Conservation (phyloP, 805 yeast species). For the Yarrowia divulgata region DNA sequence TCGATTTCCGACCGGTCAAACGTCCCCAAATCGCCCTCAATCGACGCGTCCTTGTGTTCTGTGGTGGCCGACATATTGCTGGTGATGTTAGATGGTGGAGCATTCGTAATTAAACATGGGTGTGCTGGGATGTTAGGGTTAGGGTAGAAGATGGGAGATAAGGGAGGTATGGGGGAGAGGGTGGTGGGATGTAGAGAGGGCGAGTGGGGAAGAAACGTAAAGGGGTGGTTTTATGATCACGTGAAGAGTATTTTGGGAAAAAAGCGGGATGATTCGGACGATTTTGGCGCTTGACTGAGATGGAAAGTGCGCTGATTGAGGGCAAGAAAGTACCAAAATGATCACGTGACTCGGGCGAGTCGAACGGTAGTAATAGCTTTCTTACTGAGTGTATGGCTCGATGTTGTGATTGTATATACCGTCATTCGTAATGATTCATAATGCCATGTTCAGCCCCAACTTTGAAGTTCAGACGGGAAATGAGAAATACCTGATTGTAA, state of each 20-base stretch:
- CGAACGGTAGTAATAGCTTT: not conserved
- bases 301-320: not conserved
- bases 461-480: not conserved
- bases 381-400: no score
- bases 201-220: not conserved
- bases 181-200: not conserved
- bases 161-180: not conserved
- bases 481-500: no score
- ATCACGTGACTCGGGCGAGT: not conserved
- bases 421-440: no score
- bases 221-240: not conserved
- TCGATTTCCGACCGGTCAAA: constrained; percentile 1
- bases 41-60: not conserved
- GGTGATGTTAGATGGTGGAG: not conserved
- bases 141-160: not conserved
- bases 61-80: not conserved
- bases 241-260: not conserved
- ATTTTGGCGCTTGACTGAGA: not conserved
- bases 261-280: not conserved
- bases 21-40: constrained; percentile 12
- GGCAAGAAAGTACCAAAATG: not conserved
- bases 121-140: constrained; percentile 4
- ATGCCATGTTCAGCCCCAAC: not conserved
- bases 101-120: not conserved
- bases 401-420: no score